Evolutionary conservation across 2,329 filamentous ascomycete species (phyloP).

Genomic region (Fusarium lyarnte): DNA sequence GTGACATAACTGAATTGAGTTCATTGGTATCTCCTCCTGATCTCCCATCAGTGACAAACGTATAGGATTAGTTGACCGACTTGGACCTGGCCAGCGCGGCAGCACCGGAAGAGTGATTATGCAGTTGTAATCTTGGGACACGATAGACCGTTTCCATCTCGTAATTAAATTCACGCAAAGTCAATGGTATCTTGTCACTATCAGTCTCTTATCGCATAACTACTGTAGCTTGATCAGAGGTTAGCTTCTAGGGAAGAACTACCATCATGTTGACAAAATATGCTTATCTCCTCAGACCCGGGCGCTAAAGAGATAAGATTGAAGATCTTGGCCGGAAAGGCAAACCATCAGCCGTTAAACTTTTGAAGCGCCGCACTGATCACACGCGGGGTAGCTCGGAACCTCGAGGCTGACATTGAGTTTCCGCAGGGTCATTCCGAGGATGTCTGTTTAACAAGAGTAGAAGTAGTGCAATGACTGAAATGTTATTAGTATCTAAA

Average conservation of each 20-base stretch:
- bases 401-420: neutral
- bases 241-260: neutral
- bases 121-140: neutral
- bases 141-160: neutral
- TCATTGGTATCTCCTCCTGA: neutral
- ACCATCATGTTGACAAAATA: neutral
- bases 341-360: neutral
- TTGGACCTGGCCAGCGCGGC: neutral
- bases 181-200: neutral
- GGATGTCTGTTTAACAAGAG: too few relatives aligned
- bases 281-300: neutral
- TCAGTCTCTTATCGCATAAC: neutral
- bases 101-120: neutral
- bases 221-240: too few relatives aligned
- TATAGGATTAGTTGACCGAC: neutral
- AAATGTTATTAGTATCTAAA: rapidly evolving
- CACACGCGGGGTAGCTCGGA: neutral
- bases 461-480: rapidly evolving
- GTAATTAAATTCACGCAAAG: neutral
- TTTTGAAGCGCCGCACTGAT: rapidly evolving
- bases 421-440: neutral
- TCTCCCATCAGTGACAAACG: neutral
- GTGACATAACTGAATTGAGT: neutral
- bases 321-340: neutral
- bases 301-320: neutral